These are phyloP conservation scores for Cryptococcus depauperatus DNA, from an alignment of 1,284 basidiomycete species.

Conservation along the genomic window DNA sequence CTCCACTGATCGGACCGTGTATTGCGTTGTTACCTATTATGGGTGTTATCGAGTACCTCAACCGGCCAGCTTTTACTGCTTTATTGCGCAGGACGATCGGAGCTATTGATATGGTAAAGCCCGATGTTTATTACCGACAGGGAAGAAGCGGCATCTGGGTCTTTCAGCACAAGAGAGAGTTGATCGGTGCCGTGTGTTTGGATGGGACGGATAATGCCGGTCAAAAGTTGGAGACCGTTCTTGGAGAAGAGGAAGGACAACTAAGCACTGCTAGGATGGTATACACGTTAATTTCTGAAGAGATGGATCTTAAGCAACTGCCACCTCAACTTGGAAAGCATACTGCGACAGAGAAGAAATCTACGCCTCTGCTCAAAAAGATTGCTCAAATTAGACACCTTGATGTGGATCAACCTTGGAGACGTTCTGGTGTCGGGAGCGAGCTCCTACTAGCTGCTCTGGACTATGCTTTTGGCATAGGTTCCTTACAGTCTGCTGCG, in stretches of 20 bases:
- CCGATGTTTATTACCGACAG: conserved; percentile 55
- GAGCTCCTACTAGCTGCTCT: conserved; percentile 59
- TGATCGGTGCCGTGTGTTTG: conserved; percentile 62
- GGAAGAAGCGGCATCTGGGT: conserved; percentile 61
- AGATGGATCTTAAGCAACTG: neutral
- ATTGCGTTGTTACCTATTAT: conserved; percentile 58
- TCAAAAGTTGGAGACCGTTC: conserved; percentile 15
- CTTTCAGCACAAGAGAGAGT: conserved; percentile 54
- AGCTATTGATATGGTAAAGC: conserved; percentile 53
- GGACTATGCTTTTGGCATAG: conserved; percentile 50
- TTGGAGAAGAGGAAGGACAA: conserved; percentile 18
- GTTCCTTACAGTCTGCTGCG: neutral
- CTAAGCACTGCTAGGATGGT: conserved; percentile 37
- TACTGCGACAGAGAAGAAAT: neutral
- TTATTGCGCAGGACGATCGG: conserved; percentile 52
- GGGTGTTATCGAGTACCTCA: conserved; percentile 54
- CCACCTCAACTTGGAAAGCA: neutral
- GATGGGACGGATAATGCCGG: conserved; percentile 50
- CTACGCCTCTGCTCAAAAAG: conserved; percentile 44
- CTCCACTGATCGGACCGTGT: conserved; percentile 59
- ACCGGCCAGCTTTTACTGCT: conserved; percentile 28
- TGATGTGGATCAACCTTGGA: conserved; percentile 59
- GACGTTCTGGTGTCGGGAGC: conserved; percentile 53
- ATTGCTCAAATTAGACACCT: conserved; percentile 66
- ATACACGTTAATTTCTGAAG: conserved; percentile 8